Base-by-base conservation (phyloP, 1,284 basidiomycete species). In the Malassezia vespertilionis region DNA sequence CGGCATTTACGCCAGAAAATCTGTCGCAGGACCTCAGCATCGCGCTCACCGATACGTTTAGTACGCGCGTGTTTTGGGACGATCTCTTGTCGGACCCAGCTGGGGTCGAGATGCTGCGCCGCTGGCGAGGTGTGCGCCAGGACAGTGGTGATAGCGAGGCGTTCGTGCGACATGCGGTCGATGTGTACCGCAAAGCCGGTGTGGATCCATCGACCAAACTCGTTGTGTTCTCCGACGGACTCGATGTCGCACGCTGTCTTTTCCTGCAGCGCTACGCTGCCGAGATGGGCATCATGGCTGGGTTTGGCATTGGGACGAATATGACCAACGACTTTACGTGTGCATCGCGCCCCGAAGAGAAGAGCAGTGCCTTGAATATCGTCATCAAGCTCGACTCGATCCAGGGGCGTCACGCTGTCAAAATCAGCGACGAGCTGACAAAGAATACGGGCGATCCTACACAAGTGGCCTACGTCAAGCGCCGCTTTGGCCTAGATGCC, bases 11-110 rank as follows among this genome's bases (percentile, higher is more conserved):
- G 15, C 60, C 67, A 26, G 44, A 53, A 34, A 49, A 34, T 9
- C 60, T 64, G 9, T 52, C 52, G n/a, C 56, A 66, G 40, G 61
- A 70, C 31, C 54, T 70, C 26, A 69, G 64, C 23, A 66, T 70
- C 33, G 67, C 67, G 0, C 54, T 70, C 21, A 70, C 67, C 12
- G 67, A 70, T 33, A 70, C 67, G 2, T 70, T 70, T 27, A 56
- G 52, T 27, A 67, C 67, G 21, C 33, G 32, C 15, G 67, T 70
- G 14, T 70, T 70, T 34, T 70, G 61, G 57, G 39, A 56, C 33
- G 67, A 70, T 33, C 53, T 70, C 6, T 48, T 67, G 28, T 37
- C 43, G 10, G 39, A 44, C n/a, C 46, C 53, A 2, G 6, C 34
- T 3, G 67, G 67, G 4, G 28, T 36, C 18, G 62, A 68, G 41